A percentile compares a stretch with the other conserved stretches of the same genome.
Evolutionary conservation across 495 filamentous ascomycete species (phyloP).

Genomic region (Collariella sp.): DNA sequence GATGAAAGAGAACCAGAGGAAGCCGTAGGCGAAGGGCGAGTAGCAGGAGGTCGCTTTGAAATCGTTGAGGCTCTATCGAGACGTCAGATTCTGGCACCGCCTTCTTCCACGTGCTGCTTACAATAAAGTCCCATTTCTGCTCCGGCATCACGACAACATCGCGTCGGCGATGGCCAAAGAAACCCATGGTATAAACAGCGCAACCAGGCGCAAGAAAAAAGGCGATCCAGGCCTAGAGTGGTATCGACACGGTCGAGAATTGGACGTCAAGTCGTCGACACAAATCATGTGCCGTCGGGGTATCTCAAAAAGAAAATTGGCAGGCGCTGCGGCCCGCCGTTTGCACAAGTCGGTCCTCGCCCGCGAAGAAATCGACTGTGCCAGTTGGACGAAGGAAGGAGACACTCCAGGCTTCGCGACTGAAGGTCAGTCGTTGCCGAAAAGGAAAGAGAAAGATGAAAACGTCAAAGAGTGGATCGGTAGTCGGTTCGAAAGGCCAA

Average conservation of each 20-base stretch:
- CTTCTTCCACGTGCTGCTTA: constrained; percentile 35
- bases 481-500: constrained; percentile 8
- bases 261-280: constrained; percentile 20
- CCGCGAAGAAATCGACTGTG: constrained; percentile 47
- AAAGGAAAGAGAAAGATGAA: constrained; percentile 11
- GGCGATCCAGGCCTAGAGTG: constrained; percentile 13
- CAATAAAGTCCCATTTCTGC: constrained; percentile 93
- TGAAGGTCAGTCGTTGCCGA: constrained; percentile 9
- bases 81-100: constrained; percentile 2
- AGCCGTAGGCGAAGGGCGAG: constrained; percentile 70
- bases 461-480: constrained; percentile 8
- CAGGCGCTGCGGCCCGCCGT: constrained; percentile 32
- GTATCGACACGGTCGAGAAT: constrained; percentile 27
- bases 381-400: constrained; percentile 23
- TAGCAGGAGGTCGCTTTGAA: constrained; percentile 76
- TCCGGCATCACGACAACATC: constrained; percentile 58
- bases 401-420: constrained; percentile 11
- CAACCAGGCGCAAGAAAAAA: constrained; percentile 12
- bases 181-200: constrained; percentile 53
- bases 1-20: constrained; percentile 69
- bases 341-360: constrained; percentile 44
- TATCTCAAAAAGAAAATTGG: constrained; percentile 20
- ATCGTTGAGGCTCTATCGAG: constrained; percentile 70
- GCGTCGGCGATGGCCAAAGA: constrained; percentile 61
- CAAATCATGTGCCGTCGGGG: constrained; percentile 25